Evolutionary conservation across 1,284 basidiomycete species (phyloP).

Genomic region (Melampsora americana): DNA sequence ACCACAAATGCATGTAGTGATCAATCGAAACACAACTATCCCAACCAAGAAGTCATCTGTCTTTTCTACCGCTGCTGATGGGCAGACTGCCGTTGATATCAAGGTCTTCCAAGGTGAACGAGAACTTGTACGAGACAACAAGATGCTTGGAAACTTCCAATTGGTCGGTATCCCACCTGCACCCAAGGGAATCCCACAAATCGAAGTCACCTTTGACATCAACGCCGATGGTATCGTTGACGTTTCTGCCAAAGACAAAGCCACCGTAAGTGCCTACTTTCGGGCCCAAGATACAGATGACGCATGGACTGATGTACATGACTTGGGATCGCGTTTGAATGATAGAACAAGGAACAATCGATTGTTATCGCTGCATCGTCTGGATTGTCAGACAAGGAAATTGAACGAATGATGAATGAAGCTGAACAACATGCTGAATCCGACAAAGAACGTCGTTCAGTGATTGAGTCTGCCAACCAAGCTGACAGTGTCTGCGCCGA

Average conservation of each 20-base stretch:
- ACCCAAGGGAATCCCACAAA: conserved; percentile 96
- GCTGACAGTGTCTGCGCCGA: conserved; percentile 90
- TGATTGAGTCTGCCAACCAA: conserved; percentile 97
- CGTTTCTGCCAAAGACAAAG: conserved; percentile 94
- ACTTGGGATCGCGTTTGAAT: background rate
- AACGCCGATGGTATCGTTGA: conserved; percentile 98
- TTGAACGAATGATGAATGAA: conserved; percentile 93
- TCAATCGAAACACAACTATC: conserved; percentile 93
- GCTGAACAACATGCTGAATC: conserved; percentile 66
- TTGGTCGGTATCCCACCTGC: conserved; percentile 95
- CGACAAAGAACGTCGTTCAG: conserved; percentile 71
- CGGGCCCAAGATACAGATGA: background rate
- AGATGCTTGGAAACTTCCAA: conserved; percentile 99
- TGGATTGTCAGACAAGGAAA: conserved; percentile 91
- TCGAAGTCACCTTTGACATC: conserved; percentile 98
- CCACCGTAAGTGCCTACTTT: conserved; percentile 59
- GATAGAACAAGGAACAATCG: conserved; percentile 84
- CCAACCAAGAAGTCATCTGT: conserved; percentile 99
- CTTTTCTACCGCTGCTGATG: conserved; percentile 84
- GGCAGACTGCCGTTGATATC: conserved; percentile 90
- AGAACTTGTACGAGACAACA: conserved; percentile 95
- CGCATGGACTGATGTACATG: background rate
- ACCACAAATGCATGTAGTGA: conserved; percentile 62
- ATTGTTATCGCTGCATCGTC: conserved; percentile 91
- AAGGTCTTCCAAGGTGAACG: conserved; percentile 83